Base-by-base conservation (phyloP, 1,284 basidiomycete species). In the Cutaneotrichosporon cavernicola region DNA sequence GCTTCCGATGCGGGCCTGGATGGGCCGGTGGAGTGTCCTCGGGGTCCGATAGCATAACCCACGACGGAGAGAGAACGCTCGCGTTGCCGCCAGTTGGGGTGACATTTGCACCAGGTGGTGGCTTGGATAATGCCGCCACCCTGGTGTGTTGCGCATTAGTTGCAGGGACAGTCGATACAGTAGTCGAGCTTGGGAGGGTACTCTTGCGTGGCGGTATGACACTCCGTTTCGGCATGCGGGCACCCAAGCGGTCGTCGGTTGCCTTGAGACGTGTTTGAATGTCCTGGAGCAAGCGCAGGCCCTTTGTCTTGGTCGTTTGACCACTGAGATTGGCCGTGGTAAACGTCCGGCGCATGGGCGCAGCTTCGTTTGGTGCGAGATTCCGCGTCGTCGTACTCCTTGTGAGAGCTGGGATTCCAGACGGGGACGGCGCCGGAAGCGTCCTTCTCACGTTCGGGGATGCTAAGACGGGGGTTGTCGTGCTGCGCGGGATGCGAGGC, bases 191-290 rank as follows among this genome's bases (percentile, higher is more conserved):
- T 13, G 40, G 13, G 14, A 56, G 32, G 8, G 53, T 56, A 31
- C 30, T 34, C 51, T 51, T 46, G 32, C 53, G 83, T n/a, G 84
- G 84, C 51, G 76, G 77, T 14, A 82, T 76, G 16, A 82, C 73
- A 26, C 72, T 73, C 13, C 75, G 68, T 49, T 71, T 73, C 13
- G 47, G 32, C 13, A 73, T 69, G 52, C 73, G 74, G 2, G 70
- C 67, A 31, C 71, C 75, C 6, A 79, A 65, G 60, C 75, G 73
- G 61, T 76, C 73, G 60, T 79, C 76, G 4, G 76, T 74, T 4
- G 75, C 73, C 63, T 74, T 76, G 52, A 79, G 67, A 26, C 72
- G 69, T 6, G 76, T 70, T 66, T 76, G 73, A 10, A 79, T 67
- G 55, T 78, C 75, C 46, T 74, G 74, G 21, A 79, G 58, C 36